Conservation (phyloP, 805 yeast genomes). For the Nakazawaea siamensis region DNA sequence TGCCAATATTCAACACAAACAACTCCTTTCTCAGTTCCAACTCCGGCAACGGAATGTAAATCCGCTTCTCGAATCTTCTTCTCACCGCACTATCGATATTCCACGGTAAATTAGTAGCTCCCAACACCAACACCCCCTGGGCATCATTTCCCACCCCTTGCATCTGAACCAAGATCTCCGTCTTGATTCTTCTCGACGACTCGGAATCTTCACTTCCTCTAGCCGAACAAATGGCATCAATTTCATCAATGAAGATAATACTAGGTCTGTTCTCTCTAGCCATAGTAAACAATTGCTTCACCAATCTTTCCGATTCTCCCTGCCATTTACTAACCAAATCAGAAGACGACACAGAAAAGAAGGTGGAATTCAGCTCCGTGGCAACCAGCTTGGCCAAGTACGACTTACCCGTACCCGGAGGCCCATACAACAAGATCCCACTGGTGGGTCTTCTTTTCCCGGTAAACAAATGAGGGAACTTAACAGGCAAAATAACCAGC, state of each 20-base stretch:
- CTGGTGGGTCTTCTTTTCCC: constrained; percentile 91
- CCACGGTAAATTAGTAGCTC: constrained; percentile 99
- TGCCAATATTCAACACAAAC: constrained; percentile 91
- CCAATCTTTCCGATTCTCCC: constrained; percentile 97
- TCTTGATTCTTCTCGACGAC: constrained; percentile 91
- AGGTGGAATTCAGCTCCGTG: constrained; percentile 95
- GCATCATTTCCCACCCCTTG: constrained; percentile 97
- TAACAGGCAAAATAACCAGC: constrained; percentile 93
- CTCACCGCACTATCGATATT: constrained; percentile 96
- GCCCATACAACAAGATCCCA: constrained; percentile 84
- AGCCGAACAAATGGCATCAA: constrained; percentile 96
- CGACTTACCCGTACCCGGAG: constrained; percentile 98
- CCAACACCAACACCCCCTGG: constrained; percentile 85
- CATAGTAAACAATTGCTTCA: constrained; percentile 89
- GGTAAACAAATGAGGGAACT: constrained; percentile 89
- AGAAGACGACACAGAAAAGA: constrained; percentile 91
- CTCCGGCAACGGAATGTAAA: constrained; percentile 92
- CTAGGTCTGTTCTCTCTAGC: constrained; percentile 95
- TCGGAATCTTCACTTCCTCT: constrained; percentile 98
- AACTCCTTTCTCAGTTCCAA: constrained; percentile 84
- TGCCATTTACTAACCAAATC: constrained; percentile 98
- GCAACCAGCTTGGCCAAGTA: constrained; percentile 97
- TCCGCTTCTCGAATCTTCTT: constrained; percentile 92
- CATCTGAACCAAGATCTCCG: constrained; percentile 95
- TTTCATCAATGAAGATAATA: constrained; percentile 95